Conservation (phyloP, 441 rosid species). For the Eruca vesicaria region DNA sequence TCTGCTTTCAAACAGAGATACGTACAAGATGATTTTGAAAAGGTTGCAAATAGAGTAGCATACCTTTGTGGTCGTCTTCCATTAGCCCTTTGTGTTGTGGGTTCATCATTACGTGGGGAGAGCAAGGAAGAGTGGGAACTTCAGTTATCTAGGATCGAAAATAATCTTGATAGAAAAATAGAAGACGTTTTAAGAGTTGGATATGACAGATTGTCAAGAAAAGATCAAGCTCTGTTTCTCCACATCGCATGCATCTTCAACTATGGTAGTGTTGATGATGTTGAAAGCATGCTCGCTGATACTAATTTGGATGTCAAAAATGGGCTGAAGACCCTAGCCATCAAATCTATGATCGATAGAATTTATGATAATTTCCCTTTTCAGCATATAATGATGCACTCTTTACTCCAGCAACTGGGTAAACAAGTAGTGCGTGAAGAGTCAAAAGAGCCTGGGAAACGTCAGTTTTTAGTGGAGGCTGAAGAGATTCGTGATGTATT, state of each 20-base stretch:
- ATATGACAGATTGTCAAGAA: not conserved
- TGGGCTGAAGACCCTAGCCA: not conserved
- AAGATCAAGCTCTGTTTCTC: not conserved
- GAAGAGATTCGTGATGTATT: conserved; percentile 2
- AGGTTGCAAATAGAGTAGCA: not conserved
- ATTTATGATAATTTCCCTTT: not conserved
- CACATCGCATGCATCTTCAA: conserved; percentile 14
- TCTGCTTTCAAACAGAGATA: conserved; percentile 15
- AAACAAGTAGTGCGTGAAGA: not conserved
- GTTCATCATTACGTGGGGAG: not conserved
- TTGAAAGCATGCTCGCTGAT: not conserved
- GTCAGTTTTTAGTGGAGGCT: not conserved
- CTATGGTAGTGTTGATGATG: fast-evolving
- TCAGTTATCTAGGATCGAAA: not conserved
- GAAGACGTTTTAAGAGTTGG: not conserved
- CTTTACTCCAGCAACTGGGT: not conserved
- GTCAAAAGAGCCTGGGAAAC: conserved; percentile 16
- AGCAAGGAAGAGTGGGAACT: not conserved
- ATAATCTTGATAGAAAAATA: not conserved
- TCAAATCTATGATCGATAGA: not conserved
- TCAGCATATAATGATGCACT: not conserved
- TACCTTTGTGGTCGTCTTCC: not conserved
- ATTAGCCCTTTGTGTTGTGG: not conserved
- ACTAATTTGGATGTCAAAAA: not conserved
- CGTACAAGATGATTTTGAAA: not conserved